Base-by-base conservation (phyloP, 2,329 filamentous ascomycete genomes). In the Calonectria hawksworthii region DNA sequence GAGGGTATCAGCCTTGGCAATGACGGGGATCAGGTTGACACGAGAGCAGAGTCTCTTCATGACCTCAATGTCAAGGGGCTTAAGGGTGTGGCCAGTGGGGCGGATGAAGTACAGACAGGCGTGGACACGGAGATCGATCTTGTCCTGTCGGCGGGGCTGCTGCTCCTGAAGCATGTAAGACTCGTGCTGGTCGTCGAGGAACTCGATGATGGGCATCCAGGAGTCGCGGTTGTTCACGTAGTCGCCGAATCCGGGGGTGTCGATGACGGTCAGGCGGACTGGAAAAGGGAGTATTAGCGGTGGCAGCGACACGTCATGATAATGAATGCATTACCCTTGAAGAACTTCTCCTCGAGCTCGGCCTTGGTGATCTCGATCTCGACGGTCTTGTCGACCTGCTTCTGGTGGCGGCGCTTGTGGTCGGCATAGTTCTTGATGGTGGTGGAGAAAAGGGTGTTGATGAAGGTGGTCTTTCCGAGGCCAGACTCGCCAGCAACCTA, bases 361-460 rank as follows among this genome's bases (percentile, higher is more conserved):
- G 97, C 97, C 92, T 99, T 99, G 87, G 97, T 99, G 86, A 99
- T 99, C 88, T 99, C 97, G 82, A 99, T 99, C 90, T 99, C 98
- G 79, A 99, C 97, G 14, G 97, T 99, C 92, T 99, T 99, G 90
- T 99, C 97, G 81, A 99, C 93, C 90, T 99, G 97, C 93, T 99
- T 99, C 89, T 97, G 95, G 88, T 99, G 97, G 85, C 97, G 95
- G 88, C 96, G 95, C 92, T 98, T 98, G 92, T 99, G 96, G 88
- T 99, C 97, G 92, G 97, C 97, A 87, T 99, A 99, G 92, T 99
- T 99, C 92, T 99, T 99, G 92, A 99, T 99, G 83, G 97, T 99
- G 80, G 98, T 99, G 77, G 97, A 99, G 92, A 99, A 99, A 76
- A 99, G 93, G 75, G 97, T 99, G 93, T 99, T 99, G 93, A 99